Base-by-base conservation (phyloP, 805 yeast genomes). In the Starmera amethionina region DNA sequence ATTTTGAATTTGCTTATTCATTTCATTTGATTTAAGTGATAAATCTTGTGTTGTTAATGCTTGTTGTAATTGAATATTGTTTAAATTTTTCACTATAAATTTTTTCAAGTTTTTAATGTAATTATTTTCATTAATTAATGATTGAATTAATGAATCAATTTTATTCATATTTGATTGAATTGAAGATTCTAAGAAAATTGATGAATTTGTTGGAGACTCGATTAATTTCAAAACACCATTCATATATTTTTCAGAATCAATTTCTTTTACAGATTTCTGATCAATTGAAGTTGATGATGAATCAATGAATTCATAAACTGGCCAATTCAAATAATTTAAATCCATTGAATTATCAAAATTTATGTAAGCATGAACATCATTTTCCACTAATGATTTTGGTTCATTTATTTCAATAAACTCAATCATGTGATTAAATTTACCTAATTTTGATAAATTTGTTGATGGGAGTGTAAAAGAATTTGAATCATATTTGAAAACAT, bases 361-460 rank as follows among this genome's bases (percentile, higher is more conserved):
- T 7, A 62, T 34, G 43, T 59, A 62, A 9, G 58, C 38, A 39
- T 59, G 64, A 41, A 63, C 58, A 8, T 53, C 54, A 39, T 59
- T 62, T 4, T 37, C 42, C n/a, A 34, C 37, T 6, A 22, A 8
- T 22, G 27, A 22, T 22, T 22, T 8, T 2, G 37, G 16, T 9
- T 43, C 18, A 11, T 45, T 42, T 14, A 56, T 22, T 35, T 60
- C 63, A 9, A 55, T 35, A 37, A 62, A 50, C 38, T 60, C 64
- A 2, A 56, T 19, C 14, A 31, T 43, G 37, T 30, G 35, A 34
- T 13, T 35, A 10, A 28, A 15, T 11, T 14, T n/a, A 16, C 31
- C 38, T 8, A 35, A 2, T 34, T 13, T 27, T 37, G 34, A 5
- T 35, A 51, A 41, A 29, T 49, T 46, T 2, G 62, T 62, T 8